Conservation (phyloP, 2,329 filamentous ascomycete genomes). For the Thelonectria olida region DNA sequence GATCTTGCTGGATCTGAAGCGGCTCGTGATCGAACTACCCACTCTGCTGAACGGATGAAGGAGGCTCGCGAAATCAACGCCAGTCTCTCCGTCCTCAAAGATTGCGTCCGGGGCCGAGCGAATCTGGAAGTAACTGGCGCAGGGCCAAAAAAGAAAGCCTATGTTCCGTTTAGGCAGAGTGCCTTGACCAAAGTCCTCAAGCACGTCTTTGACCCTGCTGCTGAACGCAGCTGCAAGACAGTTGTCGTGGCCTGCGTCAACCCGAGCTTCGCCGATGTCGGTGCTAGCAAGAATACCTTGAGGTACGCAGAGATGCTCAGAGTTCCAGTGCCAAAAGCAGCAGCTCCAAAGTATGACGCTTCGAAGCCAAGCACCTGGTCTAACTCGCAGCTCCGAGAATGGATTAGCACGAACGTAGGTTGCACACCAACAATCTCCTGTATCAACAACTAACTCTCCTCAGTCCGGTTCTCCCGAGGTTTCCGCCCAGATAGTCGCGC, state of each 20-base stretch:
- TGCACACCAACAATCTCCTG: too few relatives aligned
- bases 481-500: conserved; percentile 46
- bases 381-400: conserved; percentile 48
- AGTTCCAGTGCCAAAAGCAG: conserved; percentile 46
- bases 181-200: conserved; percentile 46
- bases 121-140: conserved; percentile 15
- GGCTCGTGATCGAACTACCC: conserved; percentile 52
- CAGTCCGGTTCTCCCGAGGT: conserved; percentile 49
- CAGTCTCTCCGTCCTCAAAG: conserved; percentile 60
- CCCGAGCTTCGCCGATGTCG: conserved; percentile 54
- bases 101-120: conserved; percentile 59
- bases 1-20: conserved; percentile 60
- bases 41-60: conserved; percentile 54
- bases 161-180: conserved; percentile 54
- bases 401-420: conserved; percentile 48
- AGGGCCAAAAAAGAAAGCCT: conserved; percentile 42
- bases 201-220: conserved; percentile 53
- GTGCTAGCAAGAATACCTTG: conserved; percentile 58
- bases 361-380: conserved; percentile 50
- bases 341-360: conserved; percentile 35
- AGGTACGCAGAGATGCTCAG: conserved; percentile 59
- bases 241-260: conserved; percentile 59
- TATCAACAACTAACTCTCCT: neutral
- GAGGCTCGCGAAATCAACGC: conserved; percentile 59
- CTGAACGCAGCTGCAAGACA: conserved; percentile 51